Base-by-base conservation (phyloP, 2,329 filamentous ascomycete species). In the Claviceps cyperi region DNA sequence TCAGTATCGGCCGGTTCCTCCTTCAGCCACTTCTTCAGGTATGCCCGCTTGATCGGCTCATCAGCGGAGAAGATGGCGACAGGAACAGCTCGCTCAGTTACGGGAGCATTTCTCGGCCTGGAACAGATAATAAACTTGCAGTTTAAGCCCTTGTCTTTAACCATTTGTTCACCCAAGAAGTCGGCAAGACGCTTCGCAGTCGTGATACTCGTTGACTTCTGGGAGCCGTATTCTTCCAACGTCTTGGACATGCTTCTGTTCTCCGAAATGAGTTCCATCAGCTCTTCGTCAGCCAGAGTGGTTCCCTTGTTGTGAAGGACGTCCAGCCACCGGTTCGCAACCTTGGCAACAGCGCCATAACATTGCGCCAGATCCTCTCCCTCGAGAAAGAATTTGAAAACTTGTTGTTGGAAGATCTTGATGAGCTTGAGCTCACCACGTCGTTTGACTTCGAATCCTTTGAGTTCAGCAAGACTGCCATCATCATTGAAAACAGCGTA, bases 401-500 rank as follows among this genome's bases (percentile, higher is more conserved):
- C 95, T 62, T 98, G 92, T 53, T 92, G 88, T 66, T 98, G 92
- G 66, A 98, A 98, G 63, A 97, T 98, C 69, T 98, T 98, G 77
- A 98, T 98, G 58, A 98, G 82, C 70, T 98, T 98, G 58, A 98
- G 72, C 69, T 98, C 92, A 73, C 92, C 92, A 78, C 92, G 80
- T 64, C 92, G 83, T 73, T 98, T 98, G 56, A 98, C 83, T 62
- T 98, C 92, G 62, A 98, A 98, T 5, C 92, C 92, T 63, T 98
- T 98, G 62, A 98, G 67, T 64, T 98, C 92, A 14, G 92, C 92
- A 48, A 98, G 74, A 65, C 84, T 94, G 39, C 94, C 92, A 60
- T 98, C 92, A 54, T 97, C 86, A 61, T 98, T 98, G 77, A 98
- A 98, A 4, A 98, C 92, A 40, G 94, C 92, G 64, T 98, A 98